These are phyloP conservation scores for Vicia faba DNA, from an alignment of 306 rosid genomes.

Conservation along the genomic window DNA sequence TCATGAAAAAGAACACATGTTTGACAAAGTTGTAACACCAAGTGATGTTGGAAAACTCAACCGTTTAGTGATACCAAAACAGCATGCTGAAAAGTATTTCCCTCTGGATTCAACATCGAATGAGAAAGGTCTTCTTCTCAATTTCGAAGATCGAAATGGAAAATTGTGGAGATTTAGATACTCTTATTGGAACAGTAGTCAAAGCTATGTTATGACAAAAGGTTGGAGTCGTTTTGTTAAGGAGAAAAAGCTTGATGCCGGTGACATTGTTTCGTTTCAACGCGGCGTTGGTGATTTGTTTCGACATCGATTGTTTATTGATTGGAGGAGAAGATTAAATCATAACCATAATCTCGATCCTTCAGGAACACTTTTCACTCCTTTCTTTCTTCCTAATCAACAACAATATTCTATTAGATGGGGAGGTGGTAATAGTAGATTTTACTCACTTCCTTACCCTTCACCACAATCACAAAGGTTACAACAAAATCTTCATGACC, in stretches of 20 bases:
- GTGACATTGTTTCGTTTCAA: conserved; percentile 79
- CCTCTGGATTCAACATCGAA: conserved; percentile 69
- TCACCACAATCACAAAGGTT: conserved; percentile 4
- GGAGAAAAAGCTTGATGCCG: conserved; percentile 84
- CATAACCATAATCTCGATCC: conserved; percentile 31
- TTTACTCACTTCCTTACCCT: conserved; percentile 53
- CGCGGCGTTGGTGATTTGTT: conserved; percentile 67
- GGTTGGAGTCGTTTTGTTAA: conserved; percentile 95
- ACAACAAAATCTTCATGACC: conserved; percentile 35
- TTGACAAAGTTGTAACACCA: conserved; percentile 84
- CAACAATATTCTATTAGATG: conserved; percentile 44
- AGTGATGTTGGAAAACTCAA: conserved; percentile 93
- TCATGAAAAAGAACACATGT: conserved; percentile 78
- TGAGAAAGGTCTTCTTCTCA: conserved; percentile 77
- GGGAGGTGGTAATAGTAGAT: conserved; percentile 49
- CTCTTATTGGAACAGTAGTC: conserved; percentile 94
- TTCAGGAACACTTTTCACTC: conserved; percentile 28
- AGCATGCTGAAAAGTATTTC: conserved; percentile 80
- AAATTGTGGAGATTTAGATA: conserved; percentile 84
- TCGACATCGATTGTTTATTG: conserved; percentile 64
- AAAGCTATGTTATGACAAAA: conserved; percentile 92
- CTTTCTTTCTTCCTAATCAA: conserved; percentile 51
- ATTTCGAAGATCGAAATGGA: conserved; percentile 71
- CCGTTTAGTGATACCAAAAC: conserved; percentile 84
- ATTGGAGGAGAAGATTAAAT: conserved; percentile 63